phyloP scores from a whole-genome alignment of 108 stramenopile species.

The Nitzschia sp. region DNA sequence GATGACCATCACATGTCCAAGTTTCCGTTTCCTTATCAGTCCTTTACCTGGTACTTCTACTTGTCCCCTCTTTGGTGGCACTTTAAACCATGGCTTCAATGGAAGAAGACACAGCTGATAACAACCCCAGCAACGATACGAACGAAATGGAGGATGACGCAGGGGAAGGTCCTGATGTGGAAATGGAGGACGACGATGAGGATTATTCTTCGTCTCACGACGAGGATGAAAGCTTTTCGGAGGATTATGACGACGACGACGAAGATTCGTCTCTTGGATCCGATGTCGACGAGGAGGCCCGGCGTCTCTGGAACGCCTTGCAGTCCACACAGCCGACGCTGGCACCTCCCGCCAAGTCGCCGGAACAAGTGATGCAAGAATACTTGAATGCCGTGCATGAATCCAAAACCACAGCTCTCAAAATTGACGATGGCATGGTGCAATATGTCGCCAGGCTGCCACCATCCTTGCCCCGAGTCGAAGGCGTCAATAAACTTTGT shows the following conservation, averaged over 20 bases:
- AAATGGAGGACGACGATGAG: not conserved
- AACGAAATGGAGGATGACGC: not conserved
- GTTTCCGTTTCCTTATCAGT: not conserved
- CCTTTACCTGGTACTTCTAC: not conserved
- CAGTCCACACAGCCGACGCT: not conserved
- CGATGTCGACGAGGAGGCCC: constrained; percentile 10
- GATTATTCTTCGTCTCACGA: not conserved
- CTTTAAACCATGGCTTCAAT: not conserved
- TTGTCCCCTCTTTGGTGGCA: too few species aligned
- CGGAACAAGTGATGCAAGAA: constrained; percentile 4
- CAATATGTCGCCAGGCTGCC: not conserved
- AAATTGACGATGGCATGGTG: not conserved
- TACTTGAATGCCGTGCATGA: not conserved
- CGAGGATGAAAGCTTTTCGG: not conserved
- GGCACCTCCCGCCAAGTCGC: not conserved
- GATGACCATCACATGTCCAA: not conserved
- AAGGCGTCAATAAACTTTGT: not conserved
- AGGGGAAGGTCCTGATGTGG: not conserved
- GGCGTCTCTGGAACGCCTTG: not conserved
- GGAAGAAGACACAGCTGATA: not conserved
- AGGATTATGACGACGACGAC: constrained; percentile 10
- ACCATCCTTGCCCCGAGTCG: too few species aligned
- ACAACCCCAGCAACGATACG: not conserved
- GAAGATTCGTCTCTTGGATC: constrained; percentile 5
- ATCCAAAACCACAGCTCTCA: constrained; percentile 1